A percentile compares a stretch with the other conserved stretches of the same genome.
These are phyloP conservation scores for Caloboletus inedulis DNA, from an alignment of 1,284 basidiomycete species.

Conservation along the genomic window DNA sequence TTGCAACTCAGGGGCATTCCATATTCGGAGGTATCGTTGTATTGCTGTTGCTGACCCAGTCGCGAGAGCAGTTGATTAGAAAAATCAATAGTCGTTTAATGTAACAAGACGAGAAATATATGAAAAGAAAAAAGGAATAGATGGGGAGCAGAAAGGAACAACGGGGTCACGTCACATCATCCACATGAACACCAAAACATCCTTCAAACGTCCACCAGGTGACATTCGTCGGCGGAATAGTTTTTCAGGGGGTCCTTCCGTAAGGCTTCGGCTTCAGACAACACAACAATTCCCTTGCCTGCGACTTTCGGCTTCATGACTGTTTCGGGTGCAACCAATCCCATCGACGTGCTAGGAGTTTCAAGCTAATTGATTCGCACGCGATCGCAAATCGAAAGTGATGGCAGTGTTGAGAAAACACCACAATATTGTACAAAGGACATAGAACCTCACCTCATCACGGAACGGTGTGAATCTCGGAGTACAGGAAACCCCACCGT, in stretches of 20 bases:
- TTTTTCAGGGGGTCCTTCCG: constrained; percentile 78
- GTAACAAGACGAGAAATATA: constrained; percentile 1
- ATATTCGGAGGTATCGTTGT: constrained; percentile 7
- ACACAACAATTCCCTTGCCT: constrained; percentile 39
- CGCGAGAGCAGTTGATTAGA: constrained; percentile 5
- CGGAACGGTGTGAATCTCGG: constrained; percentile 64
- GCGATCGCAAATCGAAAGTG: constrained; percentile 12
- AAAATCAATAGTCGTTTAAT: background rate
- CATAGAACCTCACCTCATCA: constrained; percentile 53
- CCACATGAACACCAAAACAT: background rate
- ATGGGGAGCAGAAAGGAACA: constrained; percentile 12
- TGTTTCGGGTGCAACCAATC: constrained; percentile 38
- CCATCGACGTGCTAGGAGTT: constrained; percentile 29
- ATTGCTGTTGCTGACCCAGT: background rate
- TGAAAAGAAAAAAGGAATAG: constrained; percentile 1
- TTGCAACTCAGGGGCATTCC: constrained; percentile 21
- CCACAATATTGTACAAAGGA: constrained; percentile 2
- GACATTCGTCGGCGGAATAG: constrained; percentile 39
- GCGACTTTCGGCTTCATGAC: constrained; percentile 60
- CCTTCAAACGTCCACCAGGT: constrained; percentile 22
- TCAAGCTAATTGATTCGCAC: constrained; percentile 20
- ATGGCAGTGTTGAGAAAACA: constrained; percentile 2
- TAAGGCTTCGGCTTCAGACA: constrained; percentile 69
- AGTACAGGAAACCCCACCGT: constrained; percentile 38
- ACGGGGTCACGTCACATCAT: background rate